Base-by-base conservation (phyloP, 345 rosid species). In the Hibiscus syriacus region DNA sequence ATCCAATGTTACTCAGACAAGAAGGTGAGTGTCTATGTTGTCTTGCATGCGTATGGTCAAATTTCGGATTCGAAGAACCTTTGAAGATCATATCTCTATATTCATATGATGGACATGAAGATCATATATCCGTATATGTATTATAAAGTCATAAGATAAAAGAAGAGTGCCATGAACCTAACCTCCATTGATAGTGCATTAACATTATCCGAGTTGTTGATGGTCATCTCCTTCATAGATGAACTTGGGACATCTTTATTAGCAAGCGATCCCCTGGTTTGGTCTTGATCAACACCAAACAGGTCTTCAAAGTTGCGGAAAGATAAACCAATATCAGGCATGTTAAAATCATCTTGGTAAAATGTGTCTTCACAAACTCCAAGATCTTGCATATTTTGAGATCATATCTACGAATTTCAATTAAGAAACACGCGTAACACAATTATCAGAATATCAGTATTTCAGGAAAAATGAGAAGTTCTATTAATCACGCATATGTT, bases 351-450 rank as follows among this genome's bases (percentile, higher is more conserved):
- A 53, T 85, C 89, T 46, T 70, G 70, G 55, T 64, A 74, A 7
- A 76, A 73, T 41, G 72, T 73, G 58, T 92, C 93, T 77, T 92
- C 88, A 59, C 97, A 92, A 64, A 90, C 85, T 13, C 92, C 97
- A 66, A 90, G 82, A 65, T 92, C 98, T 85, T 85, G 92, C 78
- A 92, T 80, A 70, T 84, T 90, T 70, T 88, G 95, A 78, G 86
- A 59, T 92, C 94, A 85, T 36, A 90, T 68, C 98, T 92, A 77
- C 80, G 57, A 34, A 72, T 56, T 17, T 41, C 65, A 73, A 75
- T 19, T 36, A 29, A 69, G 41, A 69, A 30, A 30, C 10, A 6
- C 10, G 58, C 55, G 26, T 23, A 6, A 53, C 16, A 53, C 16
- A 53, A 7, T 6, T 50, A 19, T 50, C 12, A 0, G 23, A 43